These are phyloP conservation scores for Cladophialophora carrionii DNA, from an alignment of 2,329 filamentous ascomycete species.

Conservation along the genomic window DNA sequence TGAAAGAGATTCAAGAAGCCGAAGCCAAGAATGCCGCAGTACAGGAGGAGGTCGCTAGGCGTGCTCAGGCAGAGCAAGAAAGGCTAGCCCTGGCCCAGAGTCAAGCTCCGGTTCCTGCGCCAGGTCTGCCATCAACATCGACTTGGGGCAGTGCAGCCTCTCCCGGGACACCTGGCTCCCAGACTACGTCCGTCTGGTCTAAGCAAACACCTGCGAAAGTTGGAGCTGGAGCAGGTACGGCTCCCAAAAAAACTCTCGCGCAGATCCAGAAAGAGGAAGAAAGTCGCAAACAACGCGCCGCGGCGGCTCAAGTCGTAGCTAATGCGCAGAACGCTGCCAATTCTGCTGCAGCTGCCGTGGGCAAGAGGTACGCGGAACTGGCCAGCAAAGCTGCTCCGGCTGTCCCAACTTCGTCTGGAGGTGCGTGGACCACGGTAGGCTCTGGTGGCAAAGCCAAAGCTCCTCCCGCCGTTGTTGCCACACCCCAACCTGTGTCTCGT, in stretches of 20 bases:
- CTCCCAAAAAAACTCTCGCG: constrained; percentile 81
- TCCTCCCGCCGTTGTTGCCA: constrained; percentile 59
- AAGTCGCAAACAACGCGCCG: constrained; percentile 76
- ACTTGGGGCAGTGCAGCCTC: constrained; percentile 82
- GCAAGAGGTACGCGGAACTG: constrained; percentile 93
- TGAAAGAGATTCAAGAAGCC: constrained; percentile 95
- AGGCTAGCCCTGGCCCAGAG: constrained; percentile 51
- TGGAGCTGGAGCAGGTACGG: constrained; percentile 41
- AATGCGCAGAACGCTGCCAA: constrained; percentile 49
- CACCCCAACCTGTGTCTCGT: constrained; percentile 52
- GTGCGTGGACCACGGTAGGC: constrained; percentile 92
- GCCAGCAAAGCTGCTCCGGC: constrained; percentile 72
- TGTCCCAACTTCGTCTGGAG: constrained; percentile 50
- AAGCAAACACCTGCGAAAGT: constrained; percentile 54
- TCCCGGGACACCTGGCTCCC: constrained; percentile 63
- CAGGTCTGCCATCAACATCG: constrained; percentile 80
- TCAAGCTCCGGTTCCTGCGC: constrained; percentile 69
- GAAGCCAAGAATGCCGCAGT: constrained; percentile 92
- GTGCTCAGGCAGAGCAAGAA: constrained; percentile 77
- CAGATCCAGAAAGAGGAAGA: constrained; percentile 98
- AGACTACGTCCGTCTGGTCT: constrained; percentile 51
- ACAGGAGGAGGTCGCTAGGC: constrained; percentile 79
- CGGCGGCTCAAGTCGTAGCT: constrained; percentile 52
- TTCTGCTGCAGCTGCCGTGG: constrained; percentile 52
- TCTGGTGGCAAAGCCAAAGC: constrained; percentile 89